Conservation (phyloP, 108 stramenopile species). For the Seminavis robusta region DNA sequence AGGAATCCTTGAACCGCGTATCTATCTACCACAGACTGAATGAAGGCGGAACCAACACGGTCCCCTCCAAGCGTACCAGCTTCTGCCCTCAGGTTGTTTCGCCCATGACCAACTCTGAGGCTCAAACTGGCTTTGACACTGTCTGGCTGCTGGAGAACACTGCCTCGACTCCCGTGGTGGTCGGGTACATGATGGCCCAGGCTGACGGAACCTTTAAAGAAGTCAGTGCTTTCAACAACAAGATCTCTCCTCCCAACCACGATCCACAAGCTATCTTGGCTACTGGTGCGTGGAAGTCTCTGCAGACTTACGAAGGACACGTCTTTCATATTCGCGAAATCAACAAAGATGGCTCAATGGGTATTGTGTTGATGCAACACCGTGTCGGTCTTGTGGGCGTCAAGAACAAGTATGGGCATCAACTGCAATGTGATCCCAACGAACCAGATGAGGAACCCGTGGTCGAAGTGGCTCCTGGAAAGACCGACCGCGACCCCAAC, state of each 20-base stretch:
- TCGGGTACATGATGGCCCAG: no score
- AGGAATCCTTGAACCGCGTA: constrained; percentile 6
- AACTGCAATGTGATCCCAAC: constrained; percentile 6
- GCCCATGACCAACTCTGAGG: no score
- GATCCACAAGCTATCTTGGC: constrained; percentile 31
- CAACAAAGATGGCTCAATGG: constrained; percentile 15
- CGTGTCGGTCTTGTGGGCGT: constrained; percentile 41
- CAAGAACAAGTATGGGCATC: constrained; percentile 17
- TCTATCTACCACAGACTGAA: no score
- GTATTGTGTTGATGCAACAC: constrained; percentile 39
- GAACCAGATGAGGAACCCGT: constrained; percentile 32
- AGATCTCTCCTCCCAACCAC: constrained; percentile 23
- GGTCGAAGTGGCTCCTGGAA: not conserved
- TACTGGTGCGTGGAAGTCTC: constrained; percentile 17
- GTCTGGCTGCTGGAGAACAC: constrained; percentile 43
- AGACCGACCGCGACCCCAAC: not conserved
- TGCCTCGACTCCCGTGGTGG: constrained; percentile 12
- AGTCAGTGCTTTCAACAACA: constrained; percentile 29
- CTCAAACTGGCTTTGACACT: constrained; percentile 30
- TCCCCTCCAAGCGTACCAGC: no score
- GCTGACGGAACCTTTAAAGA: constrained; percentile 33
- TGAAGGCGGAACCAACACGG: no score
- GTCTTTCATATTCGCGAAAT: constrained; percentile 45
- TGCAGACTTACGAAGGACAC: constrained; percentile 12
- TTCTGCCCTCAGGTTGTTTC: no score